These are phyloP conservation scores for Talaromyces islandicus DNA, from an alignment of 2,329 filamentous ascomycete species.

Conservation along the genomic window DNA sequence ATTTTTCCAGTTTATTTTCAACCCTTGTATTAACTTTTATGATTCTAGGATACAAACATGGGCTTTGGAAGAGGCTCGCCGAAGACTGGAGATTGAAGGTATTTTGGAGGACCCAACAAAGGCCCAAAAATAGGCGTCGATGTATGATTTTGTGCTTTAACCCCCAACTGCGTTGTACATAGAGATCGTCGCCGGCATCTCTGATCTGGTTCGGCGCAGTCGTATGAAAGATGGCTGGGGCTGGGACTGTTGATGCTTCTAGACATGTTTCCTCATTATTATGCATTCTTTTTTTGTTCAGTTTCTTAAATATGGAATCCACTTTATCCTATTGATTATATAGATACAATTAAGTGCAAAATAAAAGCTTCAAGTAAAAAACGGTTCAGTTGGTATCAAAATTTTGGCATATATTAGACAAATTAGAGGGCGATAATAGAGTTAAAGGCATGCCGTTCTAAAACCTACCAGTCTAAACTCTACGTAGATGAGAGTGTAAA, in stretches of 20 bases:
- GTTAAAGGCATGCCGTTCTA: not conserved
- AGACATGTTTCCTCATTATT: conserved; percentile 27
- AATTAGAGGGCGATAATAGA: not conserved
- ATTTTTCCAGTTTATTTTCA: not conserved
- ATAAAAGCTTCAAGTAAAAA: not conserved
- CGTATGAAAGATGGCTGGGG: conserved; percentile 14
- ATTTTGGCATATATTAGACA: too few relatives aligned
- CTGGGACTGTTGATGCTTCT: conserved; percentile 23
- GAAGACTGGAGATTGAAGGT: conserved; percentile 92
- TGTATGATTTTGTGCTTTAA: conserved; percentile 13
- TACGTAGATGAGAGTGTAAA: not conserved
- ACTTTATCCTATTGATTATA: not conserved
- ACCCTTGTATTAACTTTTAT: not conserved
- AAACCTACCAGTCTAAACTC: not conserved
- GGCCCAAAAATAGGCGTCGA: conserved; percentile 47
- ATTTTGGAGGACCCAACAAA: conserved; percentile 73
- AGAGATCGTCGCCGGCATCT: conserved; percentile 28
- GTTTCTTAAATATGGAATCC: conserved; percentile 4
- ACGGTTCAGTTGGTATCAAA: not conserved
- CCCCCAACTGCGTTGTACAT: conserved; percentile 37
- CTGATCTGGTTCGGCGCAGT: conserved; percentile 23
- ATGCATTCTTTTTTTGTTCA: conserved; percentile 19
- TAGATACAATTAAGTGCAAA: not conserved
- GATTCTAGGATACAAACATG: conserved; percentile 90
- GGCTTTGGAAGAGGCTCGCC: conserved; percentile 93